A percentile compares a stretch with the other conserved stretches of the same genome.
Conservation (phyloP, 805 yeast species). For the Schwanniomyces pseudopolymorphus region DNA sequence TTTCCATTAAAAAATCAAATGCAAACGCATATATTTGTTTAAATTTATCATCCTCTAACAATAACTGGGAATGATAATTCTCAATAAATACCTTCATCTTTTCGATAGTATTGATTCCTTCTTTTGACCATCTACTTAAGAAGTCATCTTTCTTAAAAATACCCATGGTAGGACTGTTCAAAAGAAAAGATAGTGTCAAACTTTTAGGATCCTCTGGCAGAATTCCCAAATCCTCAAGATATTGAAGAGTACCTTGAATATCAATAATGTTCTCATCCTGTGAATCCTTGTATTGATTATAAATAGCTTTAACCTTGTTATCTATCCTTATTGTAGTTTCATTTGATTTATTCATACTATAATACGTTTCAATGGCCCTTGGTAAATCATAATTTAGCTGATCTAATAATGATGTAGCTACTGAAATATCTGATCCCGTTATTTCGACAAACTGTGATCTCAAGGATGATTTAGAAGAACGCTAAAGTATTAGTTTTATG, state of each 20-base stretch:
- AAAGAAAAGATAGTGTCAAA: constrained; percentile 65
- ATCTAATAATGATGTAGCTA: constrained; percentile 38
- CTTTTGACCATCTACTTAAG: constrained; percentile 56
- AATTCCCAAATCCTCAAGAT: constrained; percentile 63
- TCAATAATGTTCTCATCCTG: constrained; percentile 48
- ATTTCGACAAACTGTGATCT: constrained; percentile 38
- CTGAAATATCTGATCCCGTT: constrained; percentile 34
- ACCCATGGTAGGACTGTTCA: constrained; percentile 69
- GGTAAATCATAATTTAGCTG: constrained; percentile 27
- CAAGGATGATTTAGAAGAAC: constrained; percentile 11
- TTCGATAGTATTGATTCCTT: constrained; percentile 24
- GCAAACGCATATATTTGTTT: constrained; percentile 67
- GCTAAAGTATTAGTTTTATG: neutral
- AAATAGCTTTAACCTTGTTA: constrained; percentile 27
- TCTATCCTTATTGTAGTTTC: constrained; percentile 6
- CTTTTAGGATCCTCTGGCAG: constrained; percentile 75
- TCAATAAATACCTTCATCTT: constrained; percentile 45
- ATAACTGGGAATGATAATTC: constrained; percentile 11
- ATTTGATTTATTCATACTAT: constrained; percentile 8
- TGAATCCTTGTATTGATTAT: constrained; percentile 30
- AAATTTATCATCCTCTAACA: constrained; percentile 41
- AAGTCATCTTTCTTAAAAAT: constrained; percentile 52
- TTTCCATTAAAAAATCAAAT: constrained; percentile 63
- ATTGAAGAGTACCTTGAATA: constrained; percentile 73
- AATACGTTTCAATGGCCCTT: constrained; percentile 31